Evolutionary conservation across 768 basidiomycete genomes (phyloP).

Genomic region (Mycena rosella): DNA sequence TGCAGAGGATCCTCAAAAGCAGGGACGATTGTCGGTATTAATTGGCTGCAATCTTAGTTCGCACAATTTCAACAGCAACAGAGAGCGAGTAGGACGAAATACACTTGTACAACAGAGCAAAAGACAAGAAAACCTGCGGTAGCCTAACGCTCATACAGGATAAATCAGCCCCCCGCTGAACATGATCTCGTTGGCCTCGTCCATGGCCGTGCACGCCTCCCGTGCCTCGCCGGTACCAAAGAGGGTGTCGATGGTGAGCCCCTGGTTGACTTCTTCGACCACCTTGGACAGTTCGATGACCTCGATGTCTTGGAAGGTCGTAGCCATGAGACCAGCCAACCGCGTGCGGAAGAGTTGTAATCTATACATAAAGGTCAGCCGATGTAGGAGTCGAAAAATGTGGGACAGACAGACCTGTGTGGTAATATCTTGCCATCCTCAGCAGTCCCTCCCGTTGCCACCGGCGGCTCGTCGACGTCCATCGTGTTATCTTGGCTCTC

Average conservation of each 20-base stretch:
- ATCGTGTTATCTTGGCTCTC: constrained; percentile 77
- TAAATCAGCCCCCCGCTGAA: constrained; percentile 69
- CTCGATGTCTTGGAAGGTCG: constrained; percentile 80
- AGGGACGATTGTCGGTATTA: constrained; percentile 46
- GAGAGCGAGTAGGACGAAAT: constrained; percentile 12
- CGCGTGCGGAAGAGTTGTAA: constrained; percentile 84
- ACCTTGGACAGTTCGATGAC: constrained; percentile 78
- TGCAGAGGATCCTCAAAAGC: constrained; percentile 65
- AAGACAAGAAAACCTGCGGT: background rate
- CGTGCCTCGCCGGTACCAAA: constrained; percentile 89
- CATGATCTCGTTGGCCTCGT: constrained; percentile 86
- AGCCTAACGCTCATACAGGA: constrained; percentile 27
- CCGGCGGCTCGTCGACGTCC: constrained; percentile 59
- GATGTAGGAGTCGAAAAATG: too few relatives aligned
- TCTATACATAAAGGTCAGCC: constrained; percentile 54
- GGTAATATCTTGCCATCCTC: constrained; percentile 61
- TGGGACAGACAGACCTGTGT: constrained; percentile 68
- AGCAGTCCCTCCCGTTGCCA: constrained; percentile 46
- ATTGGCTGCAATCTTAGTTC: background rate
- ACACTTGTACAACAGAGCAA: constrained; percentile 27
- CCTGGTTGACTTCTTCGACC: constrained; percentile 82
- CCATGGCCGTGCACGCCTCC: constrained; percentile 80
- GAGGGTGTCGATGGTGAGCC: constrained; percentile 72
- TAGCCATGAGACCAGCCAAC: constrained; percentile 78
- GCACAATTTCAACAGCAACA: background rate